phyloP scores from a whole-genome alignment of 352 stramenopile genomes.

The Phytophthora sp. region DNA sequence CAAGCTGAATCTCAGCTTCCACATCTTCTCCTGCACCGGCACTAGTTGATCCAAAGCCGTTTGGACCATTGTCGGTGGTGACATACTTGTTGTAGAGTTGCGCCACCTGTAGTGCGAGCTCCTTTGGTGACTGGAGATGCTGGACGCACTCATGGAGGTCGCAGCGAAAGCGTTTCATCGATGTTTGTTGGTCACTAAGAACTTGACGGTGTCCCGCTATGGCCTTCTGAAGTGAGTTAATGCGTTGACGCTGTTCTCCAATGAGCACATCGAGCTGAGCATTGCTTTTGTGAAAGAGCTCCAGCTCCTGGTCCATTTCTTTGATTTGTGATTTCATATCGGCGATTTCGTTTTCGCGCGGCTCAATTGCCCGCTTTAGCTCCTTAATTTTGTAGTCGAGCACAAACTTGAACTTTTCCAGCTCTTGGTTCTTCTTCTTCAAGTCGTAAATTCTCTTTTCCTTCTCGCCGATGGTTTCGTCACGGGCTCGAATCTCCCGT shows the following conservation, averaged over 20 bases:
- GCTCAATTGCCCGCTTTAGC: constrained; percentile 94
- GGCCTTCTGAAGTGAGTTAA: constrained; percentile 89
- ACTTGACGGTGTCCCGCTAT: constrained; percentile 63
- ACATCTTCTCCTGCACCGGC: constrained; percentile 47
- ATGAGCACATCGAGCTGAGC: constrained; percentile 94
- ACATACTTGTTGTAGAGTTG: constrained; percentile 82
- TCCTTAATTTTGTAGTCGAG: constrained; percentile 98
- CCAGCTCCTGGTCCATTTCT: constrained; percentile 95
- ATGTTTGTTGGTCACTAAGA: constrained; percentile 68
- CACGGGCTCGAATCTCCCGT: constrained; percentile 93
- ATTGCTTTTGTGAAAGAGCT: constrained; percentile 96
- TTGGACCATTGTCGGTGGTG: constrained; percentile 35
- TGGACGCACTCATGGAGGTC: constrained; percentile 88
- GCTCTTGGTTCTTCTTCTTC: constrained; percentile 96
- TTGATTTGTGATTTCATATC: constrained; percentile 95
- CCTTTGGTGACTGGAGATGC: constrained; percentile 73
- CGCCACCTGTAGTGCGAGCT: constrained; percentile 81
- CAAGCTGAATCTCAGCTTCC: constrained; percentile 74
- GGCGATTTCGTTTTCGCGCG: constrained; percentile 93
- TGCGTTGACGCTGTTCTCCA: constrained; percentile 85
- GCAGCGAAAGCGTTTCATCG: constrained; percentile 77
- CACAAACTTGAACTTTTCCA: constrained; percentile 97
- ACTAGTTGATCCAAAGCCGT: constrained; percentile 23
- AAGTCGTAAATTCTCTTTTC: constrained; percentile 95
- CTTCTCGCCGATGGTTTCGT: constrained; percentile 96